Base-by-base conservation (phyloP, 163 green algal genomes). In the Coccomyxa subellipsoidea region DNA sequence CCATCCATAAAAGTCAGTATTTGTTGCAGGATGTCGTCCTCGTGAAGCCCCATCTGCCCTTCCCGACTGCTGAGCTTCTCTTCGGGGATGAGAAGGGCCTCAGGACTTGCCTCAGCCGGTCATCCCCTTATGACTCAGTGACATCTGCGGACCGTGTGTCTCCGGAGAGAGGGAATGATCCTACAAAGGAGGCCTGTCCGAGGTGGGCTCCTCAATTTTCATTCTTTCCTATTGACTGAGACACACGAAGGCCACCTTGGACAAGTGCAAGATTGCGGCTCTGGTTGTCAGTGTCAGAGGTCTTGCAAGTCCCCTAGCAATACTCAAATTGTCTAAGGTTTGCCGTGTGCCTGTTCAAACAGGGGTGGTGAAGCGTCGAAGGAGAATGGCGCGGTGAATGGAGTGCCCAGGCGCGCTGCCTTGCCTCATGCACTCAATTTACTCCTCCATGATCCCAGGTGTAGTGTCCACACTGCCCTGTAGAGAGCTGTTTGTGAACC, bases 1-100 rank as follows among this genome's bases (percentile, higher is more conserved):
- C n/a, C n/a, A n/a, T n/a, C n/a, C n/a, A n/a, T n/a, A n/a, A n/a
- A n/a, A n/a, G n/a, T n/a, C n/a, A n/a, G n/a, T n/a, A n/a, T n/a
- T n/a, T n/a, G n/a, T 27, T 59, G 70, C 34, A 77, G 70, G 70
- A 77, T 40, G 70, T 77, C 25, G 70, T 77, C 32, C 70, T 77
- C n/a, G 32, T 27, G 18, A 15, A 77, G 34, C 70, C 70, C 27
- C 18, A 23, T 7, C 31, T 77, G 70, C 18, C 18, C n/a, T 77
- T 77, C 27, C 70, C 70, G 25, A 8, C 70, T 73, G n/a, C 66
- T 27, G 47, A 59, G 15, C 47, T 59, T 18, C 47, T 59, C 47
- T 27, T 59, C 21, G 15, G 23, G 5, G 47, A 59, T 59, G 47
- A 59, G 47, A 59, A 7, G 47, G 47, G 47, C 47, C 23, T 59